Evolutionary conservation across 2,329 filamentous ascomycete species (phyloP).

Genomic region (Ophiostoma tasmaniense): DNA sequence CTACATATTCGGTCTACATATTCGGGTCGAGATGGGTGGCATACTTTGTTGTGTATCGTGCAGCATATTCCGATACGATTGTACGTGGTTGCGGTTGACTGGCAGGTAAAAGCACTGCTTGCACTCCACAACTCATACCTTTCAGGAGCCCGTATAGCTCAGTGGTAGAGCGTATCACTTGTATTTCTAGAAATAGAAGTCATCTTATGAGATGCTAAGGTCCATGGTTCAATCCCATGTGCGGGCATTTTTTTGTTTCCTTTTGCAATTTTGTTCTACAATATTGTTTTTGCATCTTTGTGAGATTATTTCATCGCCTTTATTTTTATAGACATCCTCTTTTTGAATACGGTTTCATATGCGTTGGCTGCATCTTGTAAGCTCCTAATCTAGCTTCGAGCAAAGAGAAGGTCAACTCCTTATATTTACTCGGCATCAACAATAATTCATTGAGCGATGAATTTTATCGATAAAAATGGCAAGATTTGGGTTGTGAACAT

Average conservation of each 20-base stretch:
- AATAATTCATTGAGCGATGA: too few relatives aligned
- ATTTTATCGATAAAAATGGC: too few relatives aligned
- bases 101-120: neutral
- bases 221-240: slow-evolving; percentile 14
- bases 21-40: neutral
- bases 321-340: too few relatives aligned
- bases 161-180: slow-evolving; percentile 19
- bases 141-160: slow-evolving; percentile 12
- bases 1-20: neutral
- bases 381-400: too few relatives aligned
- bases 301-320: neutral
- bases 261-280: neutral
- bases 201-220: slow-evolving; percentile 8
- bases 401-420: too few relatives aligned
- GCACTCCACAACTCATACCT: neutral
- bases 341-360: too few relatives aligned
- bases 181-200: slow-evolving; percentile 11
- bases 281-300: neutral
- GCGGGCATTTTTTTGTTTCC: slow-evolving; percentile 7
- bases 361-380: too few relatives aligned
- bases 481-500: too few relatives aligned
- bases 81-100: neutral
- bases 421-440: too few relatives aligned
- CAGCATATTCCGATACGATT: neutral
- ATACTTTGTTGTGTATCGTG: neutral